Evolutionary conservation across 2,329 filamentous ascomycete genomes (phyloP), one percentile per base, ranked within the genome.

Genomic region (Xylaria polymorpha): DNA sequence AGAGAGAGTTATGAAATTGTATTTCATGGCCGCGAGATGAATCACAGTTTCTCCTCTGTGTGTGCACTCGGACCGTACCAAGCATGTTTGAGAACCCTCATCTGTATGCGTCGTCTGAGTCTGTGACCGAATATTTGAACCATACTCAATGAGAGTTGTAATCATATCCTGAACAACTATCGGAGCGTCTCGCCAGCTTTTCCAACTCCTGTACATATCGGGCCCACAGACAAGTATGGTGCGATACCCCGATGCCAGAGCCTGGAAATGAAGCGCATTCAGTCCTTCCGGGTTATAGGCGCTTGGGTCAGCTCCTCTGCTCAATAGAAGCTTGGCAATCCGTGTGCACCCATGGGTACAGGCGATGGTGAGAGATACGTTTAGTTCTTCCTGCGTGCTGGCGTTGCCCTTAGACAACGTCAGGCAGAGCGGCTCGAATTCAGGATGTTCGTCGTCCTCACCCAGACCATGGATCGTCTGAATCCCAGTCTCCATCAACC

Each of bases 231-330:
- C 1, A 50, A 15, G 1, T 50, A 9, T 7, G 12, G 12, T 20
- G 46, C 20, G 46, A 12, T 50, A 22, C 12, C 22, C 41, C 5
- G 9, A 1, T 59, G 41, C 8, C 15, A 43, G 25, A 20, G 3
- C 18, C 14, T 18, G 50, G 50, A 6, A 25, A 32, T 56, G 50
- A n/a, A 56, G 20, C 39, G 61, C 61, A 29, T 46, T 56, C 39
- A 56, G 4, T n/a, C 50, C 61, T 8, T 37, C 14, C 14, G 7
- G 14, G 20, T n/a, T 25, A 56, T 37, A 55, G 18, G 61, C 50
- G 29, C 46, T 63, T 18, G 50, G 61, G 50, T 63, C 29, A 9
- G 61, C 50, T 25, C 61, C 61, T 63, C 14, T 46, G 10, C 7
- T 29, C 15, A 63, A 51, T 14, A 63, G 14, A 37, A 29, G n/a